Conservation (phyloP, 1,284 basidiomycete species). For the Puccinia coronata region DNA sequence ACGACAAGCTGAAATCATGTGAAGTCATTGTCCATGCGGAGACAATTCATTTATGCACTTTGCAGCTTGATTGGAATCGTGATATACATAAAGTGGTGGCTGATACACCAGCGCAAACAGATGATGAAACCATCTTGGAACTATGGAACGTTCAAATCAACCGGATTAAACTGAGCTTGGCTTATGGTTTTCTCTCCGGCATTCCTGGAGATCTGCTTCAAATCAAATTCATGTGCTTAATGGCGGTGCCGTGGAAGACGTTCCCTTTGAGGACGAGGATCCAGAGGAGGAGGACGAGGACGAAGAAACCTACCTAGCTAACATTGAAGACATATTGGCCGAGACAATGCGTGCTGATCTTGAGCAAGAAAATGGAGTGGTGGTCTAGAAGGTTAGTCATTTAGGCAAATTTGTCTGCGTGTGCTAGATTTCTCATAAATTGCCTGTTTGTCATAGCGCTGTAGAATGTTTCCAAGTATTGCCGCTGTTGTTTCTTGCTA, state of each 20-base stretch:
- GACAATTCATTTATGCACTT: not conserved
- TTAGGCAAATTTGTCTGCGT: no score
- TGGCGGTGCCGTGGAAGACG: not conserved
- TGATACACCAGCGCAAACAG: not conserved
- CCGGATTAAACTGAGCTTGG: not conserved
- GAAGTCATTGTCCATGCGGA: not conserved
- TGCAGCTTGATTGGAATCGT: not conserved
- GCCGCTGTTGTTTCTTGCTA: no score
- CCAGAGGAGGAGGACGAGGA: not conserved
- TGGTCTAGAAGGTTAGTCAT: no score
- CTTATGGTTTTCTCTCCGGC: not conserved
- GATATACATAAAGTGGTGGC: not conserved
- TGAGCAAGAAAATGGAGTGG: not conserved
- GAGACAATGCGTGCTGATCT: not conserved
- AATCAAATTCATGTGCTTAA: not conserved
- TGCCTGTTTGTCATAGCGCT: no score
- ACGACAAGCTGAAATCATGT: not conserved
- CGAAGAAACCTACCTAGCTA: not conserved
- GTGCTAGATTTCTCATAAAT: no score
- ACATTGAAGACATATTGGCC: not conserved
- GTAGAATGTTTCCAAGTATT: no score
- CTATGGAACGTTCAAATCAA: not conserved
- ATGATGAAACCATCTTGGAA: not conserved
- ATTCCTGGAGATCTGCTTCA: not conserved
- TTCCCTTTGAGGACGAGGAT: not conserved